Conservation (phyloP, 306 rosid species). For the Prinsepia uniflora region DNA sequence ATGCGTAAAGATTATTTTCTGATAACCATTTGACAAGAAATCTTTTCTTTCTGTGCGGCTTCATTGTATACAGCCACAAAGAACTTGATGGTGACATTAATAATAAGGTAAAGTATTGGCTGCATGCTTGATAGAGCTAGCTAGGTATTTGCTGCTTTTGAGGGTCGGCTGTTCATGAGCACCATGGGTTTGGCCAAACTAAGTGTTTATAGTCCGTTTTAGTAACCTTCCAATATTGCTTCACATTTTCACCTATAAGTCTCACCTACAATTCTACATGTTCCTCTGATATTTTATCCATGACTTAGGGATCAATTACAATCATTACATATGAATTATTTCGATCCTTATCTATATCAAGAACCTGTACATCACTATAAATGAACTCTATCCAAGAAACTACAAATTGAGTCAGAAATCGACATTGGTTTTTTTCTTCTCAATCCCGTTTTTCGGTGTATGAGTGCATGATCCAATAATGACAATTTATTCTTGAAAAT, state of each 20-base stretch:
- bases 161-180: neutral
- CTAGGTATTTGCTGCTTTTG: neutral
- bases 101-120: neutral
- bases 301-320: no score
- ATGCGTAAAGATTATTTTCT: neutral
- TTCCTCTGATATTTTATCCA: neutral
- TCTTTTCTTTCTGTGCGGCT: neutral
- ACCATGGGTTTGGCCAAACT: neutral
- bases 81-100: neutral
- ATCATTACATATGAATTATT: no score
- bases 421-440: neutral
- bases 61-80: neutral
- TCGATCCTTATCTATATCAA: neutral
- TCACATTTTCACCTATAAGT: constrained; percentile 2
- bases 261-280: constrained; percentile 5
- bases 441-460: neutral
- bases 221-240: neutral
- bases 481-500: neutral
- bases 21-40: neutral
- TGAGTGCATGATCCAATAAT: neutral
- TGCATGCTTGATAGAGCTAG: neutral
- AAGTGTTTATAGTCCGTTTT: no score
- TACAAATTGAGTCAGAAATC: neutral
- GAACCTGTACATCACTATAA: neutral
- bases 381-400: neutral